These are phyloP conservation scores for Erythrobasidium hasegawianum DNA, from an alignment of 1,284 basidiomycete species.

Conservation along the genomic window DNA sequence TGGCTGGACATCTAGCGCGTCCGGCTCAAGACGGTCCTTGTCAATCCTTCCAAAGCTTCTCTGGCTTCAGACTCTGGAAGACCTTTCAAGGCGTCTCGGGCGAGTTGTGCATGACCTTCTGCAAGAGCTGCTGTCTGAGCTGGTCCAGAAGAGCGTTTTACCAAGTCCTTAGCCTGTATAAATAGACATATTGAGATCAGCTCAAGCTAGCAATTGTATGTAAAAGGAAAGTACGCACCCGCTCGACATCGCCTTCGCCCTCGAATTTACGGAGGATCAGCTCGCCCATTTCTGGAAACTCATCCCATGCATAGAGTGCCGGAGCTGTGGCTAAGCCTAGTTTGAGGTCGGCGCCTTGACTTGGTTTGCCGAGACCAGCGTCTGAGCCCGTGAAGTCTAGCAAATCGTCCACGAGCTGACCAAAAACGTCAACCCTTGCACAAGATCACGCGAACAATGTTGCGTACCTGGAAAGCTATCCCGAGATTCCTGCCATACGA, in stretches of 20 bases:
- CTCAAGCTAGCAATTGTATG: constrained; percentile 1
- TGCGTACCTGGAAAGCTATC: constrained; percentile 83
- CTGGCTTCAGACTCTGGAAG: constrained; percentile 80
- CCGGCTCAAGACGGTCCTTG: constrained; percentile 30
- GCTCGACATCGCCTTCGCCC: constrained; percentile 76
- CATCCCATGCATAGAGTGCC: constrained; percentile 89
- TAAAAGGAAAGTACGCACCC: constrained; percentile 54
- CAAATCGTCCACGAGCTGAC: constrained; percentile 85
- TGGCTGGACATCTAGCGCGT: not conserved
- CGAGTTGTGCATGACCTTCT: constrained; percentile 69
- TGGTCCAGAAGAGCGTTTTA: constrained; percentile 70
- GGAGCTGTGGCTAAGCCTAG: constrained; percentile 88
- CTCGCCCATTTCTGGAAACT: constrained; percentile 73
- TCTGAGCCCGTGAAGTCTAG: constrained; percentile 72
- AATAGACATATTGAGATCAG: constrained; percentile 1
- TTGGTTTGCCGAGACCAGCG: constrained; percentile 72
- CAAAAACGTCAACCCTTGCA: constrained; percentile 1
- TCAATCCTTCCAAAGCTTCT: constrained; percentile 56
- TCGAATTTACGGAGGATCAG: constrained; percentile 82
- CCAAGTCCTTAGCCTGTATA: constrained; percentile 66
- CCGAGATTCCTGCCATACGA: constrained; percentile 84
- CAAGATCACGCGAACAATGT: too few species aligned
- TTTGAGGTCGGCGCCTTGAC: constrained; percentile 74
- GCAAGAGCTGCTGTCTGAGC: constrained; percentile 76
- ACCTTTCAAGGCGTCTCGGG: constrained; percentile 64